Evolutionary conservation across 1,284 basidiomycete species (phyloP), one percentile per base, ranked within the genome.

Genomic region (Trichosporon coremiiforme): DNA sequence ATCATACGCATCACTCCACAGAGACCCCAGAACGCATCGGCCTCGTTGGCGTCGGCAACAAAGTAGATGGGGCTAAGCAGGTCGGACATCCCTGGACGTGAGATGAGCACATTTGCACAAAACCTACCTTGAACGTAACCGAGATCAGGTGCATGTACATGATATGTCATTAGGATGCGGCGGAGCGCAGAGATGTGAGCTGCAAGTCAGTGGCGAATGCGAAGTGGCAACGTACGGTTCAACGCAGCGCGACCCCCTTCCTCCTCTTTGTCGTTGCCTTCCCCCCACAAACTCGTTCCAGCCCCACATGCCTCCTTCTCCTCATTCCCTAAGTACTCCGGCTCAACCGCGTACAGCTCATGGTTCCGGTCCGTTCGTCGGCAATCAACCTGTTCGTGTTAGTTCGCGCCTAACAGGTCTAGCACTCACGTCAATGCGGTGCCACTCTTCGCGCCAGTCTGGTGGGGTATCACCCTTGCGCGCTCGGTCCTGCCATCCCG

Each of bases 321-420:
- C 20, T 78, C 74, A 29, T 79, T 71, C 7, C 79, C 79, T 12
- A 68, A 66, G 13, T 70, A 76, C n/a, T 79, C 77, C 1, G 75
- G 70, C 2, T 86, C 86, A 3, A 87, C 87, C 0, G 90, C 87
- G 77, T 97, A 99, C 66, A 97, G 86, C 0, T 92, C 89, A 73
- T 98, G 94, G 17, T 88, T 91, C 17, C 96, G 88, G 82, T 99
- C 97, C n/a, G 97, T 98, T 12, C 97, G 88, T 66, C 96, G 89
- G 78, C 96, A 98, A 79, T 99, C 97, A 66, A 99, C 95, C 78
- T 97, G 94, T 17, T 0, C 55, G 38, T 13, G 55, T 66, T 36
- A 67, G 67, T 20, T 29, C 10, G 33, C 20, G 8, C n/a, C 15
- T 4, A 20, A 9, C 0, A 22, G 2, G 13, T 8, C 15, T n/a